A percentile compares a stretch with the other conserved stretches of the same genome.
Conservation (phyloP, 768 basidiomycete genomes). For the Pleurotus pulmonarius region DNA sequence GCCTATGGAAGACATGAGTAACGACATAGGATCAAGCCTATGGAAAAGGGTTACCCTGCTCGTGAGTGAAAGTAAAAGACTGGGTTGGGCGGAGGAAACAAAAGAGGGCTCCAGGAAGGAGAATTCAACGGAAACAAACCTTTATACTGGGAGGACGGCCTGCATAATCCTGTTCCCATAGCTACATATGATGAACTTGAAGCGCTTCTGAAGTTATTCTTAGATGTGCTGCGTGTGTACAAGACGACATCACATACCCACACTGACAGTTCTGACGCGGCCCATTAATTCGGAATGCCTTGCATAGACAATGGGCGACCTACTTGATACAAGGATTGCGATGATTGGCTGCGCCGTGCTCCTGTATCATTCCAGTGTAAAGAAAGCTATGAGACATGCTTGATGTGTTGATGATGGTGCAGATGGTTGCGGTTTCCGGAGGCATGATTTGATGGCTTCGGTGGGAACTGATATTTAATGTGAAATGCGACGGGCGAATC, state of each 20-base stretch:
- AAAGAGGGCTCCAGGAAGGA: constrained; percentile 9
- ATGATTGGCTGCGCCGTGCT: too few relatives aligned
- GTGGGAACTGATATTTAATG: too few relatives aligned
- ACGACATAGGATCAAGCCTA: neutral
- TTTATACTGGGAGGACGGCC: neutral
- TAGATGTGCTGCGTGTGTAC: neutral
- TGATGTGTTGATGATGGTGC: too few relatives aligned
- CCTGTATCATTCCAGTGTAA: too few relatives aligned
- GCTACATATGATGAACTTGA: neutral
- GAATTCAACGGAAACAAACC: neutral
- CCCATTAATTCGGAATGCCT: too few relatives aligned
- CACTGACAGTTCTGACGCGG: neutral
- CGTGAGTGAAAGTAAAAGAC: constrained; percentile 32
- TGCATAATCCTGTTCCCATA: neutral
- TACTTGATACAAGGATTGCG: too few relatives aligned
- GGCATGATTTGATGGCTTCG: too few relatives aligned
- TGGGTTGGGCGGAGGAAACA: constrained; percentile 25
- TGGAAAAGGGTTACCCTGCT: constrained; percentile 38
- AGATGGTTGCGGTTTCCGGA: too few relatives aligned
- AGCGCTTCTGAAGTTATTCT: neutral
- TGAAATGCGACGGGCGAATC: too few relatives aligned
- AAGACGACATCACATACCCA: neutral
- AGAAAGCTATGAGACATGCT: too few relatives aligned
- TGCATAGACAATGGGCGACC: too few relatives aligned
- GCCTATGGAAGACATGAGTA: constrained; percentile 22